Percentiles rank a stretch among this genome's conserved stretches.
phyloP scores from a whole-genome alignment of 495 filamentous ascomycete species.

The Hyaloscypha bicolor region DNA sequence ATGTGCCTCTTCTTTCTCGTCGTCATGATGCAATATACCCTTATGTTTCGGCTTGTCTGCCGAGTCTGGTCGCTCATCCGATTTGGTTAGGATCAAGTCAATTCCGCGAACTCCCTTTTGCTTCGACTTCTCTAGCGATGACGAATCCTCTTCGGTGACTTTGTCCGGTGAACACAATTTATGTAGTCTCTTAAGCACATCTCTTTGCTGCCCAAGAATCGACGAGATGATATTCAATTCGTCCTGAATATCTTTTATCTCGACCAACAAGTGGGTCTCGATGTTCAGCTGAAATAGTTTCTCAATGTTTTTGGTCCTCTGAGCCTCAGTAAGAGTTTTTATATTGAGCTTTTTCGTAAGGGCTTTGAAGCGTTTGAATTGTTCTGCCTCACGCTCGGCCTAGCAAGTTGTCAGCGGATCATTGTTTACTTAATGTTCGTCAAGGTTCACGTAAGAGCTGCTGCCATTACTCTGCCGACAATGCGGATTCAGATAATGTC shows the following conservation, averaged over 20 bases:
- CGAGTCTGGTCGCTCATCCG: background rate
- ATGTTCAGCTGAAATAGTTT: background rate
- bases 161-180: background rate
- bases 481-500: no score
- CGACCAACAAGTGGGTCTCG: background rate
- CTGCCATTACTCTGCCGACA: no score
- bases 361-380: background rate
- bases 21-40: background rate
- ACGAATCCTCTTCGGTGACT: background rate
- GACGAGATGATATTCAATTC: background rate
- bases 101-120: no score
- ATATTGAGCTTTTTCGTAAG: background rate
- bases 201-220: background rate
- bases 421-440: no score
- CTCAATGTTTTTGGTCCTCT: background rate
- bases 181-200: background rate
- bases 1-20: background rate
- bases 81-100: no score
- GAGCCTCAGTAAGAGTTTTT: background rate
- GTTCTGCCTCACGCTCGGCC: background rate
- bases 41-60: background rate
- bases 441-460: no score
- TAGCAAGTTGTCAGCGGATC: background rate
- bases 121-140: no score
- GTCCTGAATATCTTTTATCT: slow-evolving; percentile 7